Base-by-base conservation (phyloP, 2,329 filamentous ascomycete genomes). In the Geosmithia flava region DNA sequence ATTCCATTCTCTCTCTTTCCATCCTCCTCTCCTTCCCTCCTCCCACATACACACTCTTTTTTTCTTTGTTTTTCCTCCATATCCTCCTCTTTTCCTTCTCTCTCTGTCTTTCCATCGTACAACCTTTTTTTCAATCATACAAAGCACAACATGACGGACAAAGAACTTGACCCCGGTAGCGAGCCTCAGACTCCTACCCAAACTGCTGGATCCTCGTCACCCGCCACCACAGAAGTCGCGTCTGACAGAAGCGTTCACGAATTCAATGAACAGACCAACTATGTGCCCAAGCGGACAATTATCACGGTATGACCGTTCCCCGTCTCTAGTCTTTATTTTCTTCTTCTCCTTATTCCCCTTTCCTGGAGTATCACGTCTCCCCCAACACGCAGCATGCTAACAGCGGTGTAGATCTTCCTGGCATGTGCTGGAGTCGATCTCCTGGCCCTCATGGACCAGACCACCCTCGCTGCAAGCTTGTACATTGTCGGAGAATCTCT, bases 231-330 rank as follows among this genome's bases (percentile, higher is more conserved):
- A 37, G 33, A 37, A 16, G 33, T 37, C 3, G 33, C 33, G 11
- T 37, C 33, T 5, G 52, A 51, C 16, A 48, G 46, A 3, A 58
- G 57, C 29, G 37, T 39, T 10, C 58, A 62, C 44, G 58, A 62
- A 20, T 75, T 77, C 59, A 76, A 74, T 42, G 74, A 77, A 52
- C 74, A 77, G 56, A 76, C 74, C 16, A 74, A 76, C 52, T 77
- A 76, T 62, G 72, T 76, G 2, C 70, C 73, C 4, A 66, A 55
- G 46, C 62, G 63, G 20, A 73, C 64, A 1, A 75, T 77, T 45
- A 69, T 76, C 53, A 76, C 67, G n/a, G 73, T 74, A 58, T 50
- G 55, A 1, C 5, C 16, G 44, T 37, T 19, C 11, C 33, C 15
- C n/a, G 11, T n/a, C 20, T 20, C 33, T 37, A 13, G 11, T 37